Conservation (phyloP, 371 early-diverging fungal species). For the Umbelopsis sp. region DNA sequence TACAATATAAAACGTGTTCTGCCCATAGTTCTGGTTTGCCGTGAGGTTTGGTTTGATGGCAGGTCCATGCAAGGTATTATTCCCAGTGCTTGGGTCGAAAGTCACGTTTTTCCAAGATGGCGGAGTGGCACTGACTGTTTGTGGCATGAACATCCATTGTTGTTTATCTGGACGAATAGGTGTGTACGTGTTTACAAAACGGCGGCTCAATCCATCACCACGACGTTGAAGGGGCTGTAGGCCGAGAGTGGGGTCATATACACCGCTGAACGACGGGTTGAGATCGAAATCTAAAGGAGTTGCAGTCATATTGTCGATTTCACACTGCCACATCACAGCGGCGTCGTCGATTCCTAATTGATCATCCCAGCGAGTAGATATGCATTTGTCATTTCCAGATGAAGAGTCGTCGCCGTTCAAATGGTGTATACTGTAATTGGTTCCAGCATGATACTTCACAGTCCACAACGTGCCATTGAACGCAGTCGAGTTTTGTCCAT, state of each 20-base stretch:
- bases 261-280: conserved; percentile 33
- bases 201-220: conserved; percentile 10
- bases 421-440: conserved; percentile 37
- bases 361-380: conserved; percentile 42
- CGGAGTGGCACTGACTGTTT: conserved; percentile 21
- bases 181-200: conserved; percentile 31
- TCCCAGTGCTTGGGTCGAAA: conserved; percentile 31
- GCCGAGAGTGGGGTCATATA: conserved; percentile 27
- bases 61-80: conserved; percentile 24
- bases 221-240: conserved; percentile 29
- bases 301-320: conserved; percentile 33
- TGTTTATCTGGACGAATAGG: conserved; percentile 40
- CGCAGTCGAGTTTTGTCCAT: conserved; percentile 35
- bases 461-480: conserved; percentile 39
- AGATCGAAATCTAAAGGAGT: conserved; percentile 34
- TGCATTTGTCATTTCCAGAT: conserved; percentile 31
- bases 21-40: conserved; percentile 29
- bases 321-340: conserved; percentile 40
- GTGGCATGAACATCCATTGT: conserved; percentile 40
- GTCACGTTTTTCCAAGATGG: conserved; percentile 29
- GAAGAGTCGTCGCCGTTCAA: conserved; percentile 27
- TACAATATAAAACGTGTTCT: conserved; percentile 29
- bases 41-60: conserved; percentile 28
- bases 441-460: conserved; percentile 39
- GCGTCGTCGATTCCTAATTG: conserved; percentile 35